Evolutionary conservation across 176 grass and related monocot genomes (phyloP).

Genomic region (Hsuehochloa calcarea): DNA sequence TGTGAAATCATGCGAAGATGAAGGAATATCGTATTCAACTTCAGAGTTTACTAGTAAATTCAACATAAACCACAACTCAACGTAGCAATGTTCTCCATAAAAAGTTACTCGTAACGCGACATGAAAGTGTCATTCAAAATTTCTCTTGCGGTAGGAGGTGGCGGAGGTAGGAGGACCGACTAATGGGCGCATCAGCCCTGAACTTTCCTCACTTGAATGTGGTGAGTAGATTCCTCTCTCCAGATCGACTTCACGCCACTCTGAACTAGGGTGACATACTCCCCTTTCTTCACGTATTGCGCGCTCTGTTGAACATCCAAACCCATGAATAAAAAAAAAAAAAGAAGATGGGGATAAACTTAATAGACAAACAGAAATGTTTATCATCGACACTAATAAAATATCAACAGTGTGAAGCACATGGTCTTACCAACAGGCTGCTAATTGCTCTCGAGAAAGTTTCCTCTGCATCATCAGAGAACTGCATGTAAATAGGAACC

Average conservation of each 20-base stretch:
- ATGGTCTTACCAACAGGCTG: conserved; percentile 62
- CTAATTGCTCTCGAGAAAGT: conserved; percentile 87
- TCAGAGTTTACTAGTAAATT: conserved; percentile 33
- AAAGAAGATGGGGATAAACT: neutral
- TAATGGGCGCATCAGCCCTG: conserved; percentile 21
- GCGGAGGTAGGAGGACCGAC: neutral
- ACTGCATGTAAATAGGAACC: conserved; percentile 81
- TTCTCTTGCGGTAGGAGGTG: neutral
- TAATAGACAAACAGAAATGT: neutral
- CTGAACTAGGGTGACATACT: conserved; percentile 93
- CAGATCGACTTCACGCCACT: conserved; percentile 90
- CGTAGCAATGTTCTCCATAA: conserved; percentile 26
- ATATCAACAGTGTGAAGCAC: neutral
- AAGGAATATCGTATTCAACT: conserved; percentile 32
- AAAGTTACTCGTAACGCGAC: neutral
- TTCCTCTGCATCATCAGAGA: conserved; percentile 90
- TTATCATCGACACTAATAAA: neutral
- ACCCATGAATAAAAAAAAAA: conserved; percentile 20
- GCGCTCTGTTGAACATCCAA: conserved; percentile 48
- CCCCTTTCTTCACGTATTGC: conserved; percentile 58
- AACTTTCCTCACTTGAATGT: conserved; percentile 91
- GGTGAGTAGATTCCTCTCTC: conserved; percentile 85
- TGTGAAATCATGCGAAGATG: neutral
- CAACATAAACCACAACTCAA: conserved; percentile 24
- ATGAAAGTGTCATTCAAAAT: conserved; percentile 44